Percentiles rank a stretch among this genome's conserved stretches.
Conservation (phyloP, 352 stramenopile species). For the Globisporangium solare region DNA sequence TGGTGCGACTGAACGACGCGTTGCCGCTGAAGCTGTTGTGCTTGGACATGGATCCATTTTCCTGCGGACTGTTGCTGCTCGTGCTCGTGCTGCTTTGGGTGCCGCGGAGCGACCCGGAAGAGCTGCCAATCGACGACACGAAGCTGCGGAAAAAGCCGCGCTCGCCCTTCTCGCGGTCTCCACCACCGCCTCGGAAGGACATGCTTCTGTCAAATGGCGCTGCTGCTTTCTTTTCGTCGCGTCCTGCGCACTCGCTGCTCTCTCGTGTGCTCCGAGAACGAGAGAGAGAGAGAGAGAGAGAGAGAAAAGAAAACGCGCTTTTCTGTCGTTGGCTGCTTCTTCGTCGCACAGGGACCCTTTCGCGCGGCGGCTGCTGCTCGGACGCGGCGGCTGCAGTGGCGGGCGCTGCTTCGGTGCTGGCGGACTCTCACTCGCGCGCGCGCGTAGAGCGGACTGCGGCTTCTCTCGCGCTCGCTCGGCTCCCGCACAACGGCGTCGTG, state of each 20-base stretch:
- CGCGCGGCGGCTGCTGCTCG: no score
- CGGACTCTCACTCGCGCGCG: no score
- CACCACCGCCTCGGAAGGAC: constrained; percentile 30
- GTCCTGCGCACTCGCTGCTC: no score
- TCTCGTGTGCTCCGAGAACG: no score
- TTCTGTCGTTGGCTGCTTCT: no score
- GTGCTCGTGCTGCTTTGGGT: constrained; percentile 29
- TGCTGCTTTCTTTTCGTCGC: no score
- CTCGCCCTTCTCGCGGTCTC: constrained; percentile 22
- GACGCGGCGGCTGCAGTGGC: no score
- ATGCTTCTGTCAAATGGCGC: not conserved
- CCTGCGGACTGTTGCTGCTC: constrained; percentile 29
- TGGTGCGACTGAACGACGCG: constrained; percentile 51
- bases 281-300: no score
- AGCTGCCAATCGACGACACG: constrained; percentile 54
- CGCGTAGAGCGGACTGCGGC: not conserved
- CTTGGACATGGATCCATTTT: constrained; percentile 31
- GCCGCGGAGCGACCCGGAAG: constrained; percentile 21
- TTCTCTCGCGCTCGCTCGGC: not conserved
- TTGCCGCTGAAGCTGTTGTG: constrained; percentile 75
- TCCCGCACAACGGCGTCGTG: not conserved
- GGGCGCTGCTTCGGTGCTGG: no score
- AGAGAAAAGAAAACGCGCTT: no score
- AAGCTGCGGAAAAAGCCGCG: constrained; percentile 59
- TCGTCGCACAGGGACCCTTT: no score